These are phyloP conservation scores for Dendryphion nanum DNA, from an alignment of 2,329 filamentous ascomycete genomes.

Conservation along the genomic window DNA sequence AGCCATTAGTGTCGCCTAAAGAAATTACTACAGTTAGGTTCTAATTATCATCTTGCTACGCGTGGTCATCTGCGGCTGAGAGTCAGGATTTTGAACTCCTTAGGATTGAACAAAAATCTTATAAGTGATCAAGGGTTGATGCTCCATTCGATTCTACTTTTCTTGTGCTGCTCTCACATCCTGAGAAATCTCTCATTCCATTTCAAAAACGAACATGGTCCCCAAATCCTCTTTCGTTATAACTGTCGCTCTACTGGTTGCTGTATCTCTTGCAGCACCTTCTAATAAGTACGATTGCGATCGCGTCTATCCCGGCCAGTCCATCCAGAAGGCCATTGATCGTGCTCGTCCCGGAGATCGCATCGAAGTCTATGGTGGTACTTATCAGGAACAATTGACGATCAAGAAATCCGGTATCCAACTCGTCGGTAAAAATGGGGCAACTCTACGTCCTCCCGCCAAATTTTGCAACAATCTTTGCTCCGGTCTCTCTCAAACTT, in stretches of 20 bases:
- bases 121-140: too few relatives aligned
- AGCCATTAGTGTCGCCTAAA: too few relatives aligned
- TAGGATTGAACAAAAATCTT: too few relatives aligned
- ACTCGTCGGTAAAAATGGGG: constrained; percentile 27
- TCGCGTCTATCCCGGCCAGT: constrained; percentile 4
- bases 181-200: too few relatives aligned
- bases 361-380: constrained; percentile 35
- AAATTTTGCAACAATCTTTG: constrained; percentile 23
- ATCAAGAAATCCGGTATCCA: constrained; percentile 37
- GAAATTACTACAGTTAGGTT: too few relatives aligned
- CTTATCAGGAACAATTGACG: constrained; percentile 35
- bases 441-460: constrained; percentile 23
- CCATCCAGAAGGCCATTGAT: constrained; percentile 34
- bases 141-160: too few relatives aligned
- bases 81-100: too few relatives aligned
- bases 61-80: too few relatives aligned
- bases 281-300: not conserved
- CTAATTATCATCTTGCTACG: too few relatives aligned
- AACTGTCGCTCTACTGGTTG: not conserved
- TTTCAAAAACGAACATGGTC: too few relatives aligned
- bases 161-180: too few relatives aligned
- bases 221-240: too few relatives aligned
- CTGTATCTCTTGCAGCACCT: not conserved
- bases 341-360: constrained; percentile 24
- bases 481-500: constrained; percentile 21